Conservation (phyloP, 768 basidiomycete genomes). For the Phanerochaete carnosa region DNA sequence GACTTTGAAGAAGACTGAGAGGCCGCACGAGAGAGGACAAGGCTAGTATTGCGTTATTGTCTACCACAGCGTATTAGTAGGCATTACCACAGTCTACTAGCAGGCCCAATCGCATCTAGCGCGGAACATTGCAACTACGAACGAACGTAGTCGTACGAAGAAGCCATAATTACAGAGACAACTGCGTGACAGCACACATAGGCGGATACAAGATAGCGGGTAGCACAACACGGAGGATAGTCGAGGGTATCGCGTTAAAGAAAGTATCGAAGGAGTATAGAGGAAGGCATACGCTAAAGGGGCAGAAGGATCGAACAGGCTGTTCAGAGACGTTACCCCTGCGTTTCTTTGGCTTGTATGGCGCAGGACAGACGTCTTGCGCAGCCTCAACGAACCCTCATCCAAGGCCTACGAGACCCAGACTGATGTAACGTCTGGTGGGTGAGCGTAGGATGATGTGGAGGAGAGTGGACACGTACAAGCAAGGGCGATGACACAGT, state of each 20-base stretch:
- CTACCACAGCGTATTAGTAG: no score
- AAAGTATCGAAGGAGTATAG: background rate
- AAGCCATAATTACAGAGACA: background rate
- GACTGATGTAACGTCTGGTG: constrained; percentile 25
- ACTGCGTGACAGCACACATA: background rate
- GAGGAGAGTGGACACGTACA: constrained; percentile 43
- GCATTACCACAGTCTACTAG: no score
- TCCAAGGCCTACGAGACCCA: constrained; percentile 39
- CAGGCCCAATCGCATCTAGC: background rate
- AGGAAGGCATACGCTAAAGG: background rate
- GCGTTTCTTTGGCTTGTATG: background rate
- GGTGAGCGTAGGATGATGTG: background rate
- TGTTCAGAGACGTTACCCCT: background rate
- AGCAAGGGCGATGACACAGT: constrained; percentile 77
- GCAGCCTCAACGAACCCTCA: constrained; percentile 14
- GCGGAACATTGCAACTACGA: background rate
- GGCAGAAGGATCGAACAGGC: background rate
- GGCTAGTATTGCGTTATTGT: background rate
- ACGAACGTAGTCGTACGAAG: no score
- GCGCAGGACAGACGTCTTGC: background rate
- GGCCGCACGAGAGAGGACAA: background rate
- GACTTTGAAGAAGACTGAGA: background rate
- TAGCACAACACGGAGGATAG: background rate
- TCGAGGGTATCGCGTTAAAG: no score
- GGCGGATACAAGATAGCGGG: background rate